These are phyloP conservation scores for Solanum dulcamara DNA, from an alignment of 257 asterid genomes.

Conservation along the genomic window DNA sequence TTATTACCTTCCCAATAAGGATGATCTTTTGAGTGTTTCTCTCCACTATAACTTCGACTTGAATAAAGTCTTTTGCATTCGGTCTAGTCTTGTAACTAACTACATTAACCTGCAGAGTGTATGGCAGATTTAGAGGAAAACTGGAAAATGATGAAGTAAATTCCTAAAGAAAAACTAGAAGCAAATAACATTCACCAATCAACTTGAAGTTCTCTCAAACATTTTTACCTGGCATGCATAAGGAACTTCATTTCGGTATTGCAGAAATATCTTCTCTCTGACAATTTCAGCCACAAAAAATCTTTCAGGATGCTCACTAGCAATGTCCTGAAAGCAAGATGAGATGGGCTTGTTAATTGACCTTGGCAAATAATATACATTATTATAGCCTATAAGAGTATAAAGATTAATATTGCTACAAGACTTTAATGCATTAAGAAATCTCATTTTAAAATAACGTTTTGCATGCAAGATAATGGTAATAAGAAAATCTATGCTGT, in stretches of 20 bases:
- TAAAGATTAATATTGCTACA: neutral
- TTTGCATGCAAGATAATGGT: neutral
- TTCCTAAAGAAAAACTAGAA: neutral
- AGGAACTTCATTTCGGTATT: slow-evolving; percentile 86
- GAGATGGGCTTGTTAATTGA: neutral
- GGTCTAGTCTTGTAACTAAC: slow-evolving; percentile 77
- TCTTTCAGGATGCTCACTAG: slow-evolving; percentile 97
- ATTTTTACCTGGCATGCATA: slow-evolving; percentile 88
- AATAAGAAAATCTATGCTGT: neutral
- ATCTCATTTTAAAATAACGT: neutral
- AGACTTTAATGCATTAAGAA: neutral
- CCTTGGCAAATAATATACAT: neutral
- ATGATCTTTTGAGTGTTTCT: slow-evolving; percentile 82
- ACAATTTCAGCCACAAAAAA: slow-evolving; percentile 91
- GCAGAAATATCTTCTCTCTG: slow-evolving; percentile 89
- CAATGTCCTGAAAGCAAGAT: slow-evolving; percentile 53
- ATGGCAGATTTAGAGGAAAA: neutral
- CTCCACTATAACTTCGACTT: slow-evolving; percentile 91
- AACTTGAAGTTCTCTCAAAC: neutral
- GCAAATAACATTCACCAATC: neutral
- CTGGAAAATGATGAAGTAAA: neutral
- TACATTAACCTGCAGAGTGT: slow-evolving; percentile 52
- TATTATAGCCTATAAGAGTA: neutral
- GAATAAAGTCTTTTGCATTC: slow-evolving; percentile 86
- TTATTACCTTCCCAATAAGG: slow-evolving; percentile 80